A percentile compares a stretch with the other conserved stretches of the same genome.
These are phyloP conservation scores for Stemphylium beticola DNA, from an alignment of 2,329 filamentous ascomycete species.

Conservation along the genomic window DNA sequence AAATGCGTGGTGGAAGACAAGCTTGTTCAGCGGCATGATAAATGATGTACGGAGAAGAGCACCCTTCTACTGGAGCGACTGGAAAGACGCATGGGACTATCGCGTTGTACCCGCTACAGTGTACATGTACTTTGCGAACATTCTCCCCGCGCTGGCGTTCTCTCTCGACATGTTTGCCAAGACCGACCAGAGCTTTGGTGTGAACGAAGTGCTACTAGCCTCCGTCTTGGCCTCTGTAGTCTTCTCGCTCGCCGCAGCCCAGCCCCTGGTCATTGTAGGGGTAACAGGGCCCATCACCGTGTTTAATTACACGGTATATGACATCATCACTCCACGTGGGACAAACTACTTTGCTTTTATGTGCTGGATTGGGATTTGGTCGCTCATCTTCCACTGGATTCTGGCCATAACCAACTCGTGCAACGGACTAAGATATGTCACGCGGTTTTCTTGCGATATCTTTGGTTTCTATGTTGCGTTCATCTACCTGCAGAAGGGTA, in stretches of 20 bases:
- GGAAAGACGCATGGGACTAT: conserved; percentile 88
- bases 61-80: conserved; percentile 83
- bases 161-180: conserved; percentile 93
- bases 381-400: conserved; percentile 82
- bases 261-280: conserved; percentile 88
- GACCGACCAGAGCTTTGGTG: conserved; percentile 82
- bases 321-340: conserved; percentile 79
- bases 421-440: conserved; percentile 88
- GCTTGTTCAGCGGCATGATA: conserved; percentile 77
- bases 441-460: conserved; percentile 89
- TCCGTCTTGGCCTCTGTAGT: conserved; percentile 84
- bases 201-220: conserved; percentile 88
- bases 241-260: conserved; percentile 78
- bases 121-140: conserved; percentile 96
- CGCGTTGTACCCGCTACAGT: conserved; percentile 83
- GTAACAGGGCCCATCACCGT: conserved; percentile 93
- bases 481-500: conserved; percentile 89
- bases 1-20: conserved; percentile 73
- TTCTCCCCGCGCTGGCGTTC: conserved; percentile 85
- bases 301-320: conserved; percentile 92
- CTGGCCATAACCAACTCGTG: conserved; percentile 85
- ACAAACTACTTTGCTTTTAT: conserved; percentile 88
- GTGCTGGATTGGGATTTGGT: conserved; percentile 91
- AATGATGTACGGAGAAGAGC: conserved; percentile 76
- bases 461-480: conserved; percentile 94